Conservation (phyloP, 768 basidiomycete genomes). For the Tylopilus sp. region DNA sequence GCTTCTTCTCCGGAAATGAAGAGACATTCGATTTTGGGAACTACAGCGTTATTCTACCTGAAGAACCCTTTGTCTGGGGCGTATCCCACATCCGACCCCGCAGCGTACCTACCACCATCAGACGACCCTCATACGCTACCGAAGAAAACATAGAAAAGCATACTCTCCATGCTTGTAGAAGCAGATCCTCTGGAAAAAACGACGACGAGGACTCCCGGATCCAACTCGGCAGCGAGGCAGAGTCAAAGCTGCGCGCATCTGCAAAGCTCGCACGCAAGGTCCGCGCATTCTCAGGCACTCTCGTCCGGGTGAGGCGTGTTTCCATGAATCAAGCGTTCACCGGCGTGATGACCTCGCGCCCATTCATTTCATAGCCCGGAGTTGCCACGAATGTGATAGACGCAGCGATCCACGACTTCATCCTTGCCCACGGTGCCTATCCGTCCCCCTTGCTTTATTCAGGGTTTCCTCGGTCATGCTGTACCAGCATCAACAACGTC, state of each 20-base stretch:
- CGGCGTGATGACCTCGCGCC: not conserved
- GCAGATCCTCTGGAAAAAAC: not conserved
- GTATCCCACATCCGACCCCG: constrained; percentile 58
- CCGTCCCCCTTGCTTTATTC: constrained; percentile 81
- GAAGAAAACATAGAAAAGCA: not conserved
- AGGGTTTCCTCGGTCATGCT: constrained; percentile 48
- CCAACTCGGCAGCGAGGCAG: constrained; percentile 51
- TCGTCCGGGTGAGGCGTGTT: constrained; percentile 45
- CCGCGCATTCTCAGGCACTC: constrained; percentile 48
- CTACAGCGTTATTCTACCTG: constrained; percentile 61
- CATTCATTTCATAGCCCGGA: constrained; percentile 51
- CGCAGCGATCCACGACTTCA: constrained; percentile 64
- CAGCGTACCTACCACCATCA: constrained; percentile 53
- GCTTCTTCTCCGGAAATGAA: constrained; percentile 12
- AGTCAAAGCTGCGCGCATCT: constrained; percentile 48
- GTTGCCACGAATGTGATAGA: constrained; percentile 78
- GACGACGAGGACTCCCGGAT: constrained; percentile 36
- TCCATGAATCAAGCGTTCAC: not conserved
- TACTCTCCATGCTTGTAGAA: not conserved
- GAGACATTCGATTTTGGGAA: constrained; percentile 39
- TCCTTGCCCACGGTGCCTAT: constrained; percentile 68
- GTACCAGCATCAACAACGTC: constrained; percentile 82
- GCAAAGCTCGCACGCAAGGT: constrained; percentile 56
- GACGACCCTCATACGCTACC: constrained; percentile 48
- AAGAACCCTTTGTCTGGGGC: constrained; percentile 63